A percentile compares a stretch with the other conserved stretches of the same genome.
These are phyloP conservation scores for Thraustotheca clavata DNA, from an alignment of 352 stramenopile species.

Conservation along the genomic window DNA sequence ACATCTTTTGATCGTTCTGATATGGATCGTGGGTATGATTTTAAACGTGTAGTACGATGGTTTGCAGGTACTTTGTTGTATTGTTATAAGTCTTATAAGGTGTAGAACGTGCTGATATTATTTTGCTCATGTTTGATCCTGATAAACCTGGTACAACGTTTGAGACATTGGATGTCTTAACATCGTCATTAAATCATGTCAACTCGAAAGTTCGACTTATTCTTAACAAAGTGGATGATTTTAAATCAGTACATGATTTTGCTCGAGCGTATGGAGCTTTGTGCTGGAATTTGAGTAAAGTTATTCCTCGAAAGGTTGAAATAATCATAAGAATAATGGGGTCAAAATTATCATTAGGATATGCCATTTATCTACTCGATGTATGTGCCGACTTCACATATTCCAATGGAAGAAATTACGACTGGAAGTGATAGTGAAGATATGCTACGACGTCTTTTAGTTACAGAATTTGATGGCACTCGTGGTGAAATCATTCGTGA, in stretches of 20 bases:
- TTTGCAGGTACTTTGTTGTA: slow-evolving; percentile 32
- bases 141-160: slow-evolving; percentile 85
- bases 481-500: slow-evolving; percentile 77
- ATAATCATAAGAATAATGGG: too few species aligned
- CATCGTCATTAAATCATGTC: slow-evolving; percentile 57
- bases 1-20: slow-evolving; percentile 43
- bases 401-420: neutral
- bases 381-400: slow-evolving; percentile 50
- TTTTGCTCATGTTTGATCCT: slow-evolving; percentile 85
- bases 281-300: slow-evolving; percentile 85
- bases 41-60: slow-evolving; percentile 81
- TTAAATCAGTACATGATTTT: slow-evolving; percentile 81
- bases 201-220: slow-evolving; percentile 80
- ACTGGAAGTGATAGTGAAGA: slow-evolving; percentile 1
- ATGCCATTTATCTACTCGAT: slow-evolving; percentile 86
- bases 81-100: neutral
- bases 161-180: slow-evolving; percentile 82
- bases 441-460: slow-evolving; percentile 60
- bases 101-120: slow-evolving; percentile 66
- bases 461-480: slow-evolving; percentile 81
- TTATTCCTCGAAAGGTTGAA: slow-evolving; percentile 63
- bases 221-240: slow-evolving; percentile 86
- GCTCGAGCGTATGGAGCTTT: slow-evolving; percentile 68
- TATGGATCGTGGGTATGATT: slow-evolving; percentile 75
- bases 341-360: slow-evolving; percentile 31